Evolutionary conservation across 1,139 yeast genomes (phyloP).

Genomic region (Pichia cactophila): DNA sequence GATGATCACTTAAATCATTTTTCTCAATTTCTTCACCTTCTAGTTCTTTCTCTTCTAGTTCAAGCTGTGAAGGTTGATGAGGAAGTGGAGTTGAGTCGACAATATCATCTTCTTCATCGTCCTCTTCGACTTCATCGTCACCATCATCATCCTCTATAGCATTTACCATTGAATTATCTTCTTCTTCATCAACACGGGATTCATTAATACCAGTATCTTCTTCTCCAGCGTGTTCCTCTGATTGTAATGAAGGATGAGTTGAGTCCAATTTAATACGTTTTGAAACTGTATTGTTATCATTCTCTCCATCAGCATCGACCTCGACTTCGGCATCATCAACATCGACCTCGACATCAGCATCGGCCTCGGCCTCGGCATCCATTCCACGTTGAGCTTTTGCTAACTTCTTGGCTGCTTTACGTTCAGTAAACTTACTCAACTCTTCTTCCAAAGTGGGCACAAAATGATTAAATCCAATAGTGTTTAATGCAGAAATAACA

Average conservation of each 20-base stretch:
- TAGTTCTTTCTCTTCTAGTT: conserved; percentile 20
- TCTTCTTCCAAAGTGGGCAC: conserved; percentile 46
- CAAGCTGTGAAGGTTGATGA: conserved; percentile 16
- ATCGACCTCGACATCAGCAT: conserved; percentile 16
- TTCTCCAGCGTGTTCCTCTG: conserved; percentile 4
- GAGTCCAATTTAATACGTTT: background rate
- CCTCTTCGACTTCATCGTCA: conserved; percentile 14
- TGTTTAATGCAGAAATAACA: conserved; percentile 49
- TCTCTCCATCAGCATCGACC: conserved; percentile 5
- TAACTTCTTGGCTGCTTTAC: conserved; percentile 34
- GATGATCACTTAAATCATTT: background rate
- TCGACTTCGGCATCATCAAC: conserved; percentile 10
- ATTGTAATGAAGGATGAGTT: background rate
- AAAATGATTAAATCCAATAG: conserved; percentile 48
- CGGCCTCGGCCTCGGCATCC: conserved; percentile 23
- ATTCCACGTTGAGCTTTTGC: conserved; percentile 23
- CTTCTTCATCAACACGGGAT: conserved; percentile 15
- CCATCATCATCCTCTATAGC: conserved; percentile 16
- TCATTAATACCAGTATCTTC: conserved; percentile 17
- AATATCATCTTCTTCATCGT: conserved; percentile 14
- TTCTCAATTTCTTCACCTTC: conserved; percentile 15
- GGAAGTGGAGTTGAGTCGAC: background rate
- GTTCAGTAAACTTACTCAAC: conserved; percentile 37
- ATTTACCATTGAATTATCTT: conserved; percentile 17
- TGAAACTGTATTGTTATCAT: conserved; percentile 10